These are phyloP conservation scores for Bruguiera sexangula DNA, from an alignment of 345 rosid species.

Conservation along the genomic window DNA sequence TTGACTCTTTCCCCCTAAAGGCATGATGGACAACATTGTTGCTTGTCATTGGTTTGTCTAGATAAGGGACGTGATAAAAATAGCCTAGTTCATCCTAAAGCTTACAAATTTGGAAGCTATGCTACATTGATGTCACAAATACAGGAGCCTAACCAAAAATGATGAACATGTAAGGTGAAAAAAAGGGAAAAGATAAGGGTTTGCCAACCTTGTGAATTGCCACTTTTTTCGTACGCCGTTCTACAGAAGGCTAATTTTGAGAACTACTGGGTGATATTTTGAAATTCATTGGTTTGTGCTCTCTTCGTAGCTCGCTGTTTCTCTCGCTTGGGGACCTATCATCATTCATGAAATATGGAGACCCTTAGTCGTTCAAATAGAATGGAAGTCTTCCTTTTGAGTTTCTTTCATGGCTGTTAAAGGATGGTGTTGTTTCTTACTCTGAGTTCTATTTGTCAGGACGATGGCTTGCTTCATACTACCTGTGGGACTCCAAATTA, in stretches of 20 bases:
- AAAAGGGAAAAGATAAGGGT: not conserved
- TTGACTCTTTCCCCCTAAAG: not conserved
- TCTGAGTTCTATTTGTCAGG: slow-evolving; percentile 41
- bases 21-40: not conserved
- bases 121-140: not conserved
- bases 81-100: not conserved
- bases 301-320: too few relatives aligned
- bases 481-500: slow-evolving; percentile 97
- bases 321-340: not conserved
- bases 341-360: not conserved
- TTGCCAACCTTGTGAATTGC: not conserved
- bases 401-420: not conserved
- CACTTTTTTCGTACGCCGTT: too few relatives aligned
- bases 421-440: slow-evolving; percentile 18
- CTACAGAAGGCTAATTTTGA: too few relatives aligned
- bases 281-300: too few relatives aligned
- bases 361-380: not conserved
- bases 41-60: not conserved
- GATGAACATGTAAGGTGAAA: not conserved
- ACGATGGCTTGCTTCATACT: slow-evolving; percentile 95
- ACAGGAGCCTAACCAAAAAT: not conserved
- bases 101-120: not conserved
- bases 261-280: too few relatives aligned
- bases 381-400: slow-evolving; percentile 2
- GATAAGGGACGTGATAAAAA: not conserved